Conservation (phyloP, 352 stramenopile genomes). For the Phytophthora hybrid region DNA sequence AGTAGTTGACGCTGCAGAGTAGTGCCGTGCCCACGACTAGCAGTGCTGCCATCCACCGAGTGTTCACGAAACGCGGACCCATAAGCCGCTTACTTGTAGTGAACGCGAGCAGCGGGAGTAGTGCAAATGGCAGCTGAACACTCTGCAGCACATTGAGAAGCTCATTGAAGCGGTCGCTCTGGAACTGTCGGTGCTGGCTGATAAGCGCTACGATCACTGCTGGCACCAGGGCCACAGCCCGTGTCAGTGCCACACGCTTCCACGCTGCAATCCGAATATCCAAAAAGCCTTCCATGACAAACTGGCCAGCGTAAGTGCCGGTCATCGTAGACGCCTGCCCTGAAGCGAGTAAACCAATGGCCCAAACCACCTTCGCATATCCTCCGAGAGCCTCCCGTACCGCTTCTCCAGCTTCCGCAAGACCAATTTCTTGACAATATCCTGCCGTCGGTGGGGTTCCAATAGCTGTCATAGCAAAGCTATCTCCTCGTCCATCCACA, state of each 20-base stretch:
- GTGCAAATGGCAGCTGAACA: constrained; percentile 87
- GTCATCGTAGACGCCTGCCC: constrained; percentile 94
- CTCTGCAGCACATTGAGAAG: constrained; percentile 90
- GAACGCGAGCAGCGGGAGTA: constrained; percentile 87
- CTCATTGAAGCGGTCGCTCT: constrained; percentile 81
- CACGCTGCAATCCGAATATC: constrained; percentile 83
- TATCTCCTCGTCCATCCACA: constrained; percentile 45
- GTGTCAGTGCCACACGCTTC: constrained; percentile 87
- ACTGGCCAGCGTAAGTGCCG: constrained; percentile 94
- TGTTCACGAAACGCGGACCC: constrained; percentile 63
- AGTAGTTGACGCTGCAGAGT: constrained; percentile 72
- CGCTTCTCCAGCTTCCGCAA: constrained; percentile 73
- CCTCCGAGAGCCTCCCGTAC: constrained; percentile 68
- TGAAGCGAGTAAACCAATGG: constrained; percentile 90
- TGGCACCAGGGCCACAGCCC: constrained; percentile 85
- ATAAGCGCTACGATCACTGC: constrained; percentile 76
- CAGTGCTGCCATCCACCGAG: constrained; percentile 38
- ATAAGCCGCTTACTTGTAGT: constrained; percentile 67
- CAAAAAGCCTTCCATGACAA: constrained; percentile 95
- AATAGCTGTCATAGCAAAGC: background rate
- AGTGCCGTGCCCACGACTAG: constrained; percentile 54
- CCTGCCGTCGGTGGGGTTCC: constrained; percentile 43
- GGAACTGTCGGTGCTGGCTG: constrained; percentile 55
- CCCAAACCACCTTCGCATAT: constrained; percentile 85
- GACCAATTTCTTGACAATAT: constrained; percentile 85